Base-by-base conservation (phyloP, 1,139 yeast species). In the Hyphopichia khmerensis region DNA sequence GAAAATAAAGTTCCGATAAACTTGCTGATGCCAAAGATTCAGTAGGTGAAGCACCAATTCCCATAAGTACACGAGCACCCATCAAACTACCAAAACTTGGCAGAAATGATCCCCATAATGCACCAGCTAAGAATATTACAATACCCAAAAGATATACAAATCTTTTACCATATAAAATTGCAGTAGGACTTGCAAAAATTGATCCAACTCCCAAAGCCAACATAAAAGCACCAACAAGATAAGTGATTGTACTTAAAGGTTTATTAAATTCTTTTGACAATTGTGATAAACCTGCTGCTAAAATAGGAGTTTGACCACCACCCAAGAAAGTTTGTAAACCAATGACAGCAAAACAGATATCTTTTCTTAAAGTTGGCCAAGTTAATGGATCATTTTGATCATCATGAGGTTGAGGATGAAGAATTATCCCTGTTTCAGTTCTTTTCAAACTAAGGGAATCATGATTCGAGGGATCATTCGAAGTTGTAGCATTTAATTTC, bases 331-430 rank as follows among this genome's bases (percentile, higher is more conserved):
- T 76, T 47, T 79, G 84, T 50, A 78, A 74, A 2, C 86, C 85
- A 38, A 80, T 72, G 30, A 75, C 74, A 18, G 69, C 51, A 40
- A 80, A 62, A 19, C 84, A 79, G 42, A 79, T 48, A 48, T 80
- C 86, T 34, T 84, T 64, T 37, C 77, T 67, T 80, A 82, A 78
- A 6, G 73, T 54, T 1, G 85, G 84, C 89, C 88, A 83, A 55
- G 85, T 85, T 39, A 85, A 65, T 0, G 93, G 93, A 55, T 85
- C 93, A 56, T 86, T 84, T 14, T 87, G 84, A 36, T 84, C 76
- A 50, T 84, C 84, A 23, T 84, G 83, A 4, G 93, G 93, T 59
- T 86, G 91, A 1, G 93, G 93, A 43, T 78, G 72, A 38, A 85
- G 64, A 27, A 86, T 76, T 31, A 85, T 70, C 1, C 88, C 88